Percentiles rank a stretch among this genome's conserved stretches.
phyloP scores from a whole-genome alignment of 495 filamentous ascomycete species.

The Lepraria neglecta region DNA sequence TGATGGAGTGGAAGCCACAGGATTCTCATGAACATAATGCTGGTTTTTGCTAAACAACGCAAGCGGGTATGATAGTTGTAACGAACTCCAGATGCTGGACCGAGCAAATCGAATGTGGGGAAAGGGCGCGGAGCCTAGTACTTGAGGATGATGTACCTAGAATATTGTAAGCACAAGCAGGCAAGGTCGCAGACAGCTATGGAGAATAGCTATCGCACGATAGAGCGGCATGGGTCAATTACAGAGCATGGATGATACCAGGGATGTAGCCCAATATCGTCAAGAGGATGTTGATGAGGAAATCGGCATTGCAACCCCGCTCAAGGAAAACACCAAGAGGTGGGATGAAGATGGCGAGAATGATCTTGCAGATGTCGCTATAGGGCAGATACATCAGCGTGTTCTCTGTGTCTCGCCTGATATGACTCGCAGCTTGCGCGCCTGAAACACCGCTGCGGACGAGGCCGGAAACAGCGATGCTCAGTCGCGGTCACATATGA shows the following conservation, averaged over 20 bases:
- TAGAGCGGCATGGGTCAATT: constrained; percentile 29
- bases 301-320: constrained; percentile 72
- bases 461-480: constrained; percentile 6
- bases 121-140: constrained; percentile 33
- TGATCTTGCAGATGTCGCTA: constrained; percentile 89
- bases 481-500: constrained; percentile 41
- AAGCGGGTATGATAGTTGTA: constrained; percentile 12
- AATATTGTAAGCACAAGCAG: constrained; percentile 21
- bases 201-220: neutral
- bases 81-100: constrained; percentile 9
- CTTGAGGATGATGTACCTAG: constrained; percentile 53
- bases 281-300: constrained; percentile 82
- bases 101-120: constrained; percentile 6
- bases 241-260: constrained; percentile 70
- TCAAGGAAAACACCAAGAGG: constrained; percentile 90
- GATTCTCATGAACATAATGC: neutral
- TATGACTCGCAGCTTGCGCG: neutral
- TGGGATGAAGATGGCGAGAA: constrained; percentile 79
- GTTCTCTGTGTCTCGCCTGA: neutral
- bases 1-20: neutral
- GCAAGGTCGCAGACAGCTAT: neutral
- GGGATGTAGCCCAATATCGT: constrained; percentile 78
- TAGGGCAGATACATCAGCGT: constrained; percentile 3
- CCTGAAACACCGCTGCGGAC: neutral
- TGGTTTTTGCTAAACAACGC: neutral